Percentiles rank a stretch among this genome's conserved stretches.
phyloP scores from a whole-genome alignment of 1,139 yeast species.

The Candida mesenterica region DNA sequence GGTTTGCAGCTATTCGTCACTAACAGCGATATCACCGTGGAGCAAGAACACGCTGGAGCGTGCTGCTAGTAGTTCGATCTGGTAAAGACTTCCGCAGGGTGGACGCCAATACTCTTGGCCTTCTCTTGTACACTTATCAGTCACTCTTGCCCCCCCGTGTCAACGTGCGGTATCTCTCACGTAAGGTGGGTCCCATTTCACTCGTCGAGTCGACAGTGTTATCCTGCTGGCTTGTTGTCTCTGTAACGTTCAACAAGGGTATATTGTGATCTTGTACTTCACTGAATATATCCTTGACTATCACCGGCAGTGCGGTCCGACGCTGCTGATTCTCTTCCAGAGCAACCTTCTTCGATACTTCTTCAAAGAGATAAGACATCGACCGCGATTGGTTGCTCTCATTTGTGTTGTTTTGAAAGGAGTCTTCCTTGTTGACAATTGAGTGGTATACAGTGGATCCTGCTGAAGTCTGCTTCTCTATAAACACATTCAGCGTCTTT shows the following conservation, averaged over 20 bases:
- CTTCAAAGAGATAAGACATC: slow-evolving; percentile 33
- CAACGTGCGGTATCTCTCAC: slow-evolving; percentile 29
- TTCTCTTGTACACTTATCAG: too few species aligned
- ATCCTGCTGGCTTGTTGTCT: slow-evolving; percentile 12
- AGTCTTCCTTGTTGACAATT: slow-evolving; percentile 18
- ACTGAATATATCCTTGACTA: slow-evolving; percentile 15
- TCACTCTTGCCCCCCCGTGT: too few species aligned
- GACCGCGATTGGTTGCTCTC: slow-evolving; percentile 26
- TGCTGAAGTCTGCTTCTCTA: slow-evolving; percentile 25
- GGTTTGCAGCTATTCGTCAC: too few species aligned
- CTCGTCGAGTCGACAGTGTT: slow-evolving; percentile 27
- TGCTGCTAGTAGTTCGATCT: too few species aligned
- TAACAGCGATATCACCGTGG: too few species aligned
- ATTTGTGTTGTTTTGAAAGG: slow-evolving; percentile 19
- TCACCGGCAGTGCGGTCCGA: slow-evolving; percentile 3
- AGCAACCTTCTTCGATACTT: slow-evolving; percentile 18
- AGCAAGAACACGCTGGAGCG: too few species aligned
- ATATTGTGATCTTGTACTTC: slow-evolving; percentile 9
- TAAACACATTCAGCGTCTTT: slow-evolving; percentile 31
- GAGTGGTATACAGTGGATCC: slow-evolving; percentile 35
- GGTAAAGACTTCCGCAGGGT: too few species aligned
- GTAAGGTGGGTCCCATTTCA: slow-evolving; percentile 31
- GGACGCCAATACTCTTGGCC: too few species aligned
- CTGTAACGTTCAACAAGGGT: background rate
- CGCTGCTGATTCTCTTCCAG: slow-evolving; percentile 5